A percentile compares a stretch with the other conserved stretches of the same genome.
phyloP scores from a whole-genome alignment of 2,329 filamentous ascomycete genomes.

The Fusarium sp. region DNA sequence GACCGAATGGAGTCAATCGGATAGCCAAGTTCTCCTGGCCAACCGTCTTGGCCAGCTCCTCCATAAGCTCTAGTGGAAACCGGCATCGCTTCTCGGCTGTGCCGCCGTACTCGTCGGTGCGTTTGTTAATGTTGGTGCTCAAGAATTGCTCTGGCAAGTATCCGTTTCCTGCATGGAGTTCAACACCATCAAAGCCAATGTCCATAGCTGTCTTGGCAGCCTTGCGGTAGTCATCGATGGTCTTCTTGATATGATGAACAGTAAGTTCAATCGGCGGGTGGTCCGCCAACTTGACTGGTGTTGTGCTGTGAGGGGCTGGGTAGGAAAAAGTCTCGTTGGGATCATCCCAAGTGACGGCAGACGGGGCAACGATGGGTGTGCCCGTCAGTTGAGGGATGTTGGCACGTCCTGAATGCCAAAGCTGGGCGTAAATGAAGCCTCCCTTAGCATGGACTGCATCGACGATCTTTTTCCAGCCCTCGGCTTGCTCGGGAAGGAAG shows the following conservation, averaged over 20 bases:
- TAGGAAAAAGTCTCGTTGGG: constrained; percentile 56
- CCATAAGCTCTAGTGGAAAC: constrained; percentile 68
- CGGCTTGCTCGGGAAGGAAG: constrained; percentile 64
- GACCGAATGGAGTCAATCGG: constrained; percentile 60
- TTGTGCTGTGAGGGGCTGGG: constrained; percentile 48
- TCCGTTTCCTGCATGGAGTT: constrained; percentile 55
- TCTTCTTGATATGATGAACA: constrained; percentile 55
- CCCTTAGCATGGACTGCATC: constrained; percentile 72
- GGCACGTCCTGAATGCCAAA: constrained; percentile 61
- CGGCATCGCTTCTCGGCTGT: constrained; percentile 51
- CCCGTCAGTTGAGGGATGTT: constrained; percentile 54
- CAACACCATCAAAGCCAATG: constrained; percentile 62
- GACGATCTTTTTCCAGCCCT: constrained; percentile 69
- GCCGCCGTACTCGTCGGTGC: constrained; percentile 53
- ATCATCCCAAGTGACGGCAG: constrained; percentile 59
- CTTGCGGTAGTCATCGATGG: constrained; percentile 44
- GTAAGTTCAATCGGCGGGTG: constrained; percentile 49
- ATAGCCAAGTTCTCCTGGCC: constrained; percentile 60
- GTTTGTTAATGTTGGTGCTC: constrained; percentile 50
- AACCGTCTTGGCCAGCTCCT: constrained; percentile 55
- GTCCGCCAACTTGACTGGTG: constrained; percentile 54
- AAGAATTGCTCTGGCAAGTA: constrained; percentile 57
- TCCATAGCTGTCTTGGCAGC: constrained; percentile 60
- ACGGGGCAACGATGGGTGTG: constrained; percentile 51
- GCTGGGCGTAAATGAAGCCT: constrained; percentile 70